These are phyloP conservation scores for Daedaleopsis nitida DNA, from an alignment of 768 basidiomycete genomes.

Conservation along the genomic window DNA sequence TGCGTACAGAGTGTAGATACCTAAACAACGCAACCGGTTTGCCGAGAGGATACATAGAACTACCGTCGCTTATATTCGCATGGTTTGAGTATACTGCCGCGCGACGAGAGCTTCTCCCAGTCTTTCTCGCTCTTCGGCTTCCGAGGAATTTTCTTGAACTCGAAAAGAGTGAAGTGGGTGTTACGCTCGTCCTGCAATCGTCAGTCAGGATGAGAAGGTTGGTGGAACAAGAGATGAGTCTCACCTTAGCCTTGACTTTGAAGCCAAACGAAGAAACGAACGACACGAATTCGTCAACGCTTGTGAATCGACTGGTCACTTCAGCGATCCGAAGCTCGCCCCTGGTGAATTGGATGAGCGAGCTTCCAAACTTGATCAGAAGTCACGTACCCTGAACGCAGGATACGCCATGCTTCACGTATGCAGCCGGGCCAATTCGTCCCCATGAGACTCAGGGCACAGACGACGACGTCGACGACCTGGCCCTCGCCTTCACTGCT, in stretches of 20 bases:
- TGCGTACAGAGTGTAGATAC: no score
- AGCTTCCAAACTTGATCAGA: background rate
- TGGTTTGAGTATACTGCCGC: slow-evolving; percentile 69
- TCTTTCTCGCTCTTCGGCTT: slow-evolving; percentile 52
- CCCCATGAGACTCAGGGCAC: slow-evolving; percentile 95
- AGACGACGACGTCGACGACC: slow-evolving; percentile 89
- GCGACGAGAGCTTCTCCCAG: slow-evolving; percentile 57
- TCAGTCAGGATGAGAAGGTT: background rate
- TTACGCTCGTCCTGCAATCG: slow-evolving; percentile 70
- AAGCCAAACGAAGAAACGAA: slow-evolving; percentile 75
- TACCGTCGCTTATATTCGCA: slow-evolving; percentile 92
- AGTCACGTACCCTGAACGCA: slow-evolving; percentile 71
- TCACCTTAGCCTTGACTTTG: slow-evolving; percentile 66
- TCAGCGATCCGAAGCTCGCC: slow-evolving; percentile 88
- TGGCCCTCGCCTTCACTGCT: slow-evolving; percentile 56
- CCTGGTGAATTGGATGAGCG: slow-evolving; percentile 38
- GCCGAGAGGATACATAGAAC: background rate
- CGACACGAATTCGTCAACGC: slow-evolving; percentile 64
- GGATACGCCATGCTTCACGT: slow-evolving; percentile 85
- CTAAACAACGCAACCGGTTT: no score
- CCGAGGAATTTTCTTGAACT: slow-evolving; percentile 66
- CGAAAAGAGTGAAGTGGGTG: slow-evolving; percentile 84
- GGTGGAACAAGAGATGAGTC: slow-evolving; percentile 9
- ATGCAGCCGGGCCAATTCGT: slow-evolving; percentile 94
- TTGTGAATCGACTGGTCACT: slow-evolving; percentile 81